phyloP scores from a whole-genome alignment of 331 rosid genomes.

The Quercus lobata region DNA sequence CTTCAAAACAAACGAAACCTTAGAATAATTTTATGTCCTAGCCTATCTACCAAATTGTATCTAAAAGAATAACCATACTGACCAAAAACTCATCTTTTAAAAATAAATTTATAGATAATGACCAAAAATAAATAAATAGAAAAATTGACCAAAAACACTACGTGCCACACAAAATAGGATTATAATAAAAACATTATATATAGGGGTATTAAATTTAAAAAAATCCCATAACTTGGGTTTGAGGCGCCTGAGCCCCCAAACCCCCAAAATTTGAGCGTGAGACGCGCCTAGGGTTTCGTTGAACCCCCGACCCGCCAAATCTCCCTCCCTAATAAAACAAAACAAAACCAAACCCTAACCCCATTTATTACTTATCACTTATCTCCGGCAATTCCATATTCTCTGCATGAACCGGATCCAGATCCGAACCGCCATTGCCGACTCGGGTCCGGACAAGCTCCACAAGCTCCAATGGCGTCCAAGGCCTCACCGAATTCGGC shows the following conservation, averaged over 20 bases:
- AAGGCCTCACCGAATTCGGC: slow-evolving; percentile 46
- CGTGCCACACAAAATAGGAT: not conserved
- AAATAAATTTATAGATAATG: no score
- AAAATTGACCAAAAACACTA: no score
- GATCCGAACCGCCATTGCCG: slow-evolving; percentile 43
- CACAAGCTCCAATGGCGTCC: slow-evolving; percentile 69
- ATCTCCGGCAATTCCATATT: slow-evolving; percentile 11
- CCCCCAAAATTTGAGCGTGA: slow-evolving; percentile 37
- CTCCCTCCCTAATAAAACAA: not conserved
- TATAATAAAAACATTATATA: not conserved
- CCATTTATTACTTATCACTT: not conserved
- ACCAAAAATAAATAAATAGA: no score
- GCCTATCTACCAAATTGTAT: no score
- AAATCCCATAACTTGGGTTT: not conserved
- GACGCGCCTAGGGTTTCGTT: slow-evolving; percentile 70
- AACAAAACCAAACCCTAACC: not conserved
- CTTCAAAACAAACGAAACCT: no score
- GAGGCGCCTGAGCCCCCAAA: not conserved
- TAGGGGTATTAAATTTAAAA: not conserved
- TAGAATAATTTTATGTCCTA: no score
- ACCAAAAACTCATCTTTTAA: no score
- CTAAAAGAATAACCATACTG: no score
- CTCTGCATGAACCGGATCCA: slow-evolving; percentile 57
- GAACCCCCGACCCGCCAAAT: slow-evolving; percentile 56
- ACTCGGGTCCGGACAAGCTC: slow-evolving; percentile 25